Conservation (phyloP, 1,284 basidiomycete genomes). For the Ustilago esculenta region DNA sequence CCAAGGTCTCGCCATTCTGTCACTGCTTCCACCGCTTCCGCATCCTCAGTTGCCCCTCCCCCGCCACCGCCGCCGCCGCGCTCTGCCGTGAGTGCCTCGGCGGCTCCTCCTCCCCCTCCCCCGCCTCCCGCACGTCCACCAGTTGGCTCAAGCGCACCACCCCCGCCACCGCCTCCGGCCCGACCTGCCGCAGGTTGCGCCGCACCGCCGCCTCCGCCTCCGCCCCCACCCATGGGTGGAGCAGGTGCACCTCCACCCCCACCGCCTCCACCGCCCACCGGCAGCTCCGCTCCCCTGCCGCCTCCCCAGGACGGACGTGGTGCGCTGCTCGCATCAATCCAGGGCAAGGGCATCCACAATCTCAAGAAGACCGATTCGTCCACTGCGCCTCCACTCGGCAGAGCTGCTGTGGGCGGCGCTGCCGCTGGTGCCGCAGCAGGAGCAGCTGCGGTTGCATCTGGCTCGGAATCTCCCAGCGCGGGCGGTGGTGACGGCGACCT, state of each 20-base stretch:
- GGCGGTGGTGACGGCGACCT: conserved; percentile 71
- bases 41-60: conserved; percentile 31
- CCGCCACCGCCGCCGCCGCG: conserved; percentile 65
- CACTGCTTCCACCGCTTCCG: conserved; percentile 32
- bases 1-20: conserved; percentile 38
- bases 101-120: conserved; percentile 66
- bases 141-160: conserved; percentile 27
- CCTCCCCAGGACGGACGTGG: conserved; percentile 68
- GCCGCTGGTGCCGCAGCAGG: conserved; percentile 31
- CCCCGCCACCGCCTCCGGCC: conserved; percentile 52
- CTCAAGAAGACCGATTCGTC: conserved; percentile 74
- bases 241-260: conserved; percentile 27
- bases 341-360: conserved; percentile 76
- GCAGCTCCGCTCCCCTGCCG: conserved; percentile 28
- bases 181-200: conserved; percentile 26
- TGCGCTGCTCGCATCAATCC: conserved; percentile 76
- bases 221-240: conserved; percentile 43
- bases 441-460: conserved; percentile 21
- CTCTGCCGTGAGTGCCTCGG: conserved; percentile 67
- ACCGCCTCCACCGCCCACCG: conserved; percentile 39
- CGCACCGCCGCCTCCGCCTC: conserved; percentile 55
- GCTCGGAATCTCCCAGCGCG: conserved; percentile 20
- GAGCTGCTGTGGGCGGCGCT: conserved; percentile 24
- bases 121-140: conserved; percentile 58
- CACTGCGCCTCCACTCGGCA: conserved; percentile 24